These are phyloP conservation scores for Ophiostoma fasciatum DNA, from an alignment of 2,329 filamentous ascomycete species.

Conservation along the genomic window DNA sequence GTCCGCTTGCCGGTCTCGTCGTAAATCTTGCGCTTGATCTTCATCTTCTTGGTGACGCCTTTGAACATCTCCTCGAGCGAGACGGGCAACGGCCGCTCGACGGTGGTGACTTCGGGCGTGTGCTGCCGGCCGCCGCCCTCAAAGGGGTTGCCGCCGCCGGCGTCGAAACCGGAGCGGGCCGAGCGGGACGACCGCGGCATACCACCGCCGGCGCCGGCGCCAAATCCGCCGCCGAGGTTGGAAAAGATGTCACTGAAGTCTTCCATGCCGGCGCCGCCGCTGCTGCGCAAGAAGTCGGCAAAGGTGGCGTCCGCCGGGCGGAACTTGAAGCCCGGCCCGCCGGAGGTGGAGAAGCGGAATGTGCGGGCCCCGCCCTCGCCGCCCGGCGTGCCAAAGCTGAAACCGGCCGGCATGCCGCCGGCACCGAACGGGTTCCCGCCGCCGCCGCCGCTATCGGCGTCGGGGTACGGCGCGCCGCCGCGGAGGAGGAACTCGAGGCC, in stretches of 20 bases:
- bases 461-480: conserved; percentile 45
- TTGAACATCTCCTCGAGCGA: conserved; percentile 79
- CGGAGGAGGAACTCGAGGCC: conserved; percentile 85
- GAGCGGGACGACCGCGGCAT: conserved; percentile 5
- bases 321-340: conserved; percentile 59
- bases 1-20: conserved; percentile 74
- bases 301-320: conserved; percentile 76
- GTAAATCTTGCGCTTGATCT: conserved; percentile 93
- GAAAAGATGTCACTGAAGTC: conserved; percentile 41
- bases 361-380: conserved; percentile 39
- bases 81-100: conserved; percentile 70
- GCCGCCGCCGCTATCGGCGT: not conserved
- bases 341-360: conserved; percentile 47
- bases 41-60: conserved; percentile 90
- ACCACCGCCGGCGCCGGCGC: conserved; percentile 20
- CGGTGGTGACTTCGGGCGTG: conserved; percentile 77
- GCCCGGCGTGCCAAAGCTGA: conserved; percentile 24
- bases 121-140: conserved; percentile 26
- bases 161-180: conserved; percentile 9
- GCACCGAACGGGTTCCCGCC: conserved; percentile 48
- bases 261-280: conserved; percentile 31
- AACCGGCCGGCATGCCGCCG: conserved; percentile 33
- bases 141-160: conserved; percentile 11
- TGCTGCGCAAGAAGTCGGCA: conserved; percentile 58
- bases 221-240: conserved; percentile 27